These are phyloP conservation scores for Hericium coralloides DNA, from an alignment of 768 basidiomycete species.

Conservation along the genomic window DNA sequence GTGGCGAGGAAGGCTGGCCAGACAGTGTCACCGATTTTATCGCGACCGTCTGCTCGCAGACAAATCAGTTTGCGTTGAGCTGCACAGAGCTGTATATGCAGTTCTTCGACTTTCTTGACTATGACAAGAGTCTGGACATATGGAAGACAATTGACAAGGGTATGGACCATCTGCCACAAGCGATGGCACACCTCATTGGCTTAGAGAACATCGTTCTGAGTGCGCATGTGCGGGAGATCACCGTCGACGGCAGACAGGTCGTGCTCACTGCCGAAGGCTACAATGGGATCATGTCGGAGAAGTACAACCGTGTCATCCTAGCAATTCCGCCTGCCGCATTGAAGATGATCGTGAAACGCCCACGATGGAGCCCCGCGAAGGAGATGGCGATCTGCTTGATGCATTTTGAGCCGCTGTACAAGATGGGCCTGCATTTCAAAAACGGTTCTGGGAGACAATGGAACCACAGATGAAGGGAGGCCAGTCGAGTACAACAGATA, in stretches of 20 bases:
- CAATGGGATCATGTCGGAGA: neutral
- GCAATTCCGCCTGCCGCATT: conserved; percentile 19
- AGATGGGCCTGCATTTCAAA: conserved; percentile 15
- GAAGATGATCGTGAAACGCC: conserved; percentile 17
- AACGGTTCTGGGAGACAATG: conserved; percentile 15
- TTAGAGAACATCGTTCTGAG: conserved; percentile 13
- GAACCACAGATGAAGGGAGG: conserved; percentile 5
- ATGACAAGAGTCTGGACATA: conserved; percentile 5
- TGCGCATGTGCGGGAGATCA: conserved; percentile 12
- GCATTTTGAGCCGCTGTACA: conserved; percentile 19
- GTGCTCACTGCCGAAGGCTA: neutral
- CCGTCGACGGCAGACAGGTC: conserved; percentile 6
- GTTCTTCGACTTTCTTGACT: conserved; percentile 11
- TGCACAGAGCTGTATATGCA: conserved; percentile 20
- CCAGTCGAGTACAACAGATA: too few relatives aligned
- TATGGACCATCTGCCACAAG: conserved; percentile 16
- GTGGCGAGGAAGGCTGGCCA: conserved; percentile 11
- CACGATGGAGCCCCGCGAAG: conserved; percentile 12
- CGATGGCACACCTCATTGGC: conserved; percentile 15
- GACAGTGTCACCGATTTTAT: conserved; percentile 15
- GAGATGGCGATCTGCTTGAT: conserved; percentile 18
- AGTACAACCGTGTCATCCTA: conserved; percentile 15
- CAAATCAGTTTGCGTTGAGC: conserved; percentile 19
- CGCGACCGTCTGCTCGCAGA: conserved; percentile 17
- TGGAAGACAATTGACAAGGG: conserved; percentile 15